phyloP scores from a whole-genome alignment of 2,329 filamentous ascomycete species.

The Dactylellina drechsleri region DNA sequence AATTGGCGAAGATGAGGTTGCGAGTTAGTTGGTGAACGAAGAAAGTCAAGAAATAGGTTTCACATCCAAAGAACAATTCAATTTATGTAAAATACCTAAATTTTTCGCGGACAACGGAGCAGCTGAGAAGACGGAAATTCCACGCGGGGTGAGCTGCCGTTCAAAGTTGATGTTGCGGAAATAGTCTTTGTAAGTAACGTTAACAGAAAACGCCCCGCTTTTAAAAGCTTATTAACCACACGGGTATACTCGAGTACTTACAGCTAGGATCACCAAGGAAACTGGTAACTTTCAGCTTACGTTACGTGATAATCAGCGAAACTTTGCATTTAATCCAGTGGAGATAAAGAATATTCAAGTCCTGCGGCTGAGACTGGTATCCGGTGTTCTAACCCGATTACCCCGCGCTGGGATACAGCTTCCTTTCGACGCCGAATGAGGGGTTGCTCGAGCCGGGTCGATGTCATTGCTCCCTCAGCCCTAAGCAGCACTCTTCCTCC shows the following conservation, averaged over 20 bases:
- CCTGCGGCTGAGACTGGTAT: slow-evolving; percentile 31
- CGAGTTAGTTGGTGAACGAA: not conserved
- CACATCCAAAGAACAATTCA: too few relatives aligned
- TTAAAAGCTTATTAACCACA: too few relatives aligned
- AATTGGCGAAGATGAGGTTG: not conserved
- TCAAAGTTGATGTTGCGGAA: not conserved
- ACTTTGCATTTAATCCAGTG: slow-evolving; percentile 6
- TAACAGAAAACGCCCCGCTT: too few relatives aligned
- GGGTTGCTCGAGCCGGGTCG: slow-evolving; percentile 37
- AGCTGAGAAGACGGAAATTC: slow-evolving; percentile 1
- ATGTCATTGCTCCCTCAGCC: slow-evolving; percentile 51
- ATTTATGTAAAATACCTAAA: not conserved
- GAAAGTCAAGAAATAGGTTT: too few relatives aligned
- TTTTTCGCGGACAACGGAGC: not conserved
- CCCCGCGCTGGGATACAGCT: slow-evolving; percentile 24
- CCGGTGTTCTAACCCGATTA: slow-evolving; percentile 32
- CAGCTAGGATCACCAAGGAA: too few relatives aligned
- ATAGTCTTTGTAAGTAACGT: too few relatives aligned
- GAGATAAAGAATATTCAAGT: not conserved
- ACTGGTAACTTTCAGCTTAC: too few relatives aligned
- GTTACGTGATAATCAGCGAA: slow-evolving; percentile 1
- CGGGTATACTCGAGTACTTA: too few relatives aligned
- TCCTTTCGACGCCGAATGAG: slow-evolving; percentile 19
- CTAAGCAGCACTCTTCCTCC: slow-evolving; percentile 19
- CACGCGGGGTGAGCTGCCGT: not conserved